phyloP scores from a whole-genome alignment of 305 asterid species.

The Rubia tinctorum region DNA sequence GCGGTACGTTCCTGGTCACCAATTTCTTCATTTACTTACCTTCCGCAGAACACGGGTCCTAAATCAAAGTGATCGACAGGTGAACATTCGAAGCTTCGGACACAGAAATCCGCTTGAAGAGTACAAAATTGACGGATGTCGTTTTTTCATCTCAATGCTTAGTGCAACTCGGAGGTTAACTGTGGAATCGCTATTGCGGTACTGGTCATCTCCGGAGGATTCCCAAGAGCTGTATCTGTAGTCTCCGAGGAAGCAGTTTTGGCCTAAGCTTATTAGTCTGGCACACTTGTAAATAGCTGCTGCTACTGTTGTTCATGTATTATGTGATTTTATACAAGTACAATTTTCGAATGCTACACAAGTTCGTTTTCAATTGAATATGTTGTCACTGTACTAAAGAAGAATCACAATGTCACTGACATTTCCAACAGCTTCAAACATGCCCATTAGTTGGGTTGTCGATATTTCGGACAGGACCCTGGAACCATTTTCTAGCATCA shows the following conservation, averaged over 20 bases:
- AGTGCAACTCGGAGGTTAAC: conserved; percentile 88
- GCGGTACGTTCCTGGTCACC: conserved; percentile 47
- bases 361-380: not conserved
- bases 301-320: not conserved
- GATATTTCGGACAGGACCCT: conserved; percentile 46
- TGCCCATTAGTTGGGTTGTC: conserved; percentile 28
- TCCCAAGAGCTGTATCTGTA: conserved; percentile 62
- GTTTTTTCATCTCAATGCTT: conserved; percentile 96
- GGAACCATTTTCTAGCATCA: conserved; percentile 50
- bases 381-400: not conserved
- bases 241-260: not conserved
- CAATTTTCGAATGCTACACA: not conserved
- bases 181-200: conserved; percentile 78
- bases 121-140: conserved; percentile 96
- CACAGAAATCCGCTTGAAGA: conserved; percentile 97
- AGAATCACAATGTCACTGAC: no score
- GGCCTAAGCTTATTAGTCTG: not conserved
- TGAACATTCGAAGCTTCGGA: conserved; percentile 94
- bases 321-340: no score
- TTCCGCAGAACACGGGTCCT: not conserved
- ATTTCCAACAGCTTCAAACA: conserved; percentile 10
- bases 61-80: conserved; percentile 40
- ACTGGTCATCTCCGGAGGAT: conserved; percentile 94
- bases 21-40: conserved; percentile 7
- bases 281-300: not conserved